Evolutionary conservation across 1,139 yeast species (phyloP).

Genomic region (Sugiyamaella xylanicola): DNA sequence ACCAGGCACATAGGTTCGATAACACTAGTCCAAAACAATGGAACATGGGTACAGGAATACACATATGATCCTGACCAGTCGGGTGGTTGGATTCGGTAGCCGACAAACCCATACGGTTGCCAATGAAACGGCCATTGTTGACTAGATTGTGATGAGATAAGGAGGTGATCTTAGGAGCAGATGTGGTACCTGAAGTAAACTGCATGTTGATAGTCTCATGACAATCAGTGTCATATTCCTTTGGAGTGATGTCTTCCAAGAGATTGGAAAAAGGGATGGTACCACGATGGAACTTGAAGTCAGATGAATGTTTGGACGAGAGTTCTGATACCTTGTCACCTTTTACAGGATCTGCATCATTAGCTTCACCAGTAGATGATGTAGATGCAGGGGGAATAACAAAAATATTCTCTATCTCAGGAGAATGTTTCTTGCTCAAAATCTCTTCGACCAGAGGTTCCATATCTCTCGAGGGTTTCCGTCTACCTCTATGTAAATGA

Average conservation of each 20-base stretch:
- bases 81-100: slow-evolving; percentile 34
- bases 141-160: slow-evolving; percentile 38
- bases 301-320: slow-evolving; percentile 19
- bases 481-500: slow-evolving; percentile 22
- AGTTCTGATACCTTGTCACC: neutral
- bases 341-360: slow-evolving; percentile 11
- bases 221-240: slow-evolving; percentile 23
- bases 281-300: slow-evolving; percentile 21
- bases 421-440: slow-evolving; percentile 11
- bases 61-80: slow-evolving; percentile 38
- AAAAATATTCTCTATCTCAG: slow-evolving; percentile 17
- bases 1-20: slow-evolving; percentile 37
- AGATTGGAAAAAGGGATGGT: slow-evolving; percentile 17
- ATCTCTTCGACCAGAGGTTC: slow-evolving; percentile 20
- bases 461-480: slow-evolving; percentile 25
- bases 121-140: slow-evolving; percentile 40
- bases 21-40: slow-evolving; percentile 44
- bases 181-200: slow-evolving; percentile 42
- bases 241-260: slow-evolving; percentile 13
- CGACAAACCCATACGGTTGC: slow-evolving; percentile 37
- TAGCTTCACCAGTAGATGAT: slow-evolving; percentile 8
- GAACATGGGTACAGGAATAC: slow-evolving; percentile 43
- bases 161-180: slow-evolving; percentile 39
- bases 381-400: slow-evolving; percentile 20
- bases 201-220: slow-evolving; percentile 40